Evolutionary conservation across 352 stramenopile species (phyloP).

Genomic region (Phytophthora syringae): DNA sequence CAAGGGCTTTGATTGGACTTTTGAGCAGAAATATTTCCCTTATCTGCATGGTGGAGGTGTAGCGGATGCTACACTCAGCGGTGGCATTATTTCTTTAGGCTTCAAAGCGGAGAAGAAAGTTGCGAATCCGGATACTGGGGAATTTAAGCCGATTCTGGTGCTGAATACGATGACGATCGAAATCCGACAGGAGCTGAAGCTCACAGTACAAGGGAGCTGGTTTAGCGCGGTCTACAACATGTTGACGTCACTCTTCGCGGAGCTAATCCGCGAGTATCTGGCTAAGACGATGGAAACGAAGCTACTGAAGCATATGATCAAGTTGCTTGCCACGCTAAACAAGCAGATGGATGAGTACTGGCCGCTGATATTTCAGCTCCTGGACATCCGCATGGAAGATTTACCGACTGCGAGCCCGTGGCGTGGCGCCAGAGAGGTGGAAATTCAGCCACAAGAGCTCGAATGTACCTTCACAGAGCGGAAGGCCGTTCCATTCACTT

Average conservation of each 20-base stretch:
- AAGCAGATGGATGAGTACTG: conserved; percentile 88
- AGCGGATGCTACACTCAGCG: conserved; percentile 72
- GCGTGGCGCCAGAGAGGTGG: conserved; percentile 77
- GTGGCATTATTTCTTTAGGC: conserved; percentile 77
- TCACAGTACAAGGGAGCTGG: conserved; percentile 85
- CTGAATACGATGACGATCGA: conserved; percentile 87
- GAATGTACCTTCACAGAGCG: conserved; percentile 64
- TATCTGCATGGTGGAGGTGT: conserved; percentile 83
- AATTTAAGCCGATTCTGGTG: conserved; percentile 76
- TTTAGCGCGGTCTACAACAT: conserved; percentile 89
- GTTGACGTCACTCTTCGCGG: conserved; percentile 75
- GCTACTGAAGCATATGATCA: conserved; percentile 84
- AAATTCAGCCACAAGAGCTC: conserved; percentile 74
- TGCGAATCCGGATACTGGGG: conserved; percentile 60
- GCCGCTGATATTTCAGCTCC: conserved; percentile 81
- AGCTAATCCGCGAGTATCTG: conserved; percentile 85
- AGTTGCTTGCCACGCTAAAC: conserved; percentile 82
- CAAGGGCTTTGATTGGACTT: conserved; percentile 88
- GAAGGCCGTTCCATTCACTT: conserved; percentile 62
- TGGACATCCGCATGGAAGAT: conserved; percentile 83
- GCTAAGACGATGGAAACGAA: conserved; percentile 88
- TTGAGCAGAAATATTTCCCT: conserved; percentile 87
- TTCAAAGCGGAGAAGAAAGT: conserved; percentile 85
- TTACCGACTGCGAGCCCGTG: conserved; percentile 77
- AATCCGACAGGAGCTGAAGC: conserved; percentile 83